Evolutionary conservation across 768 basidiomycete genomes (phyloP).

Genomic region (Gautieria morchelliformis): DNA sequence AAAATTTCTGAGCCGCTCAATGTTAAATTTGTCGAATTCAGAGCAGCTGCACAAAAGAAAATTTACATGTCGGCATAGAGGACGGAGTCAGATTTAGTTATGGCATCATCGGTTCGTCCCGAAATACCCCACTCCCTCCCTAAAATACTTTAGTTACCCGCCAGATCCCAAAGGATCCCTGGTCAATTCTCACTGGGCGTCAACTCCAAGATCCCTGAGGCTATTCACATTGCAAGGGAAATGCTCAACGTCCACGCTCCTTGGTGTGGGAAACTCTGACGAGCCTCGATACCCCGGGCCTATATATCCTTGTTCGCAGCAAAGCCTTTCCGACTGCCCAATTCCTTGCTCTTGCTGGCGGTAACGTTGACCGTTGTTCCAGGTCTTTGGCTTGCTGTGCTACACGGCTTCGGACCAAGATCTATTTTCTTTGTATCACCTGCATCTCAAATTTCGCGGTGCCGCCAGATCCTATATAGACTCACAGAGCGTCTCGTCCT

Average conservation of each 20-base stretch:
- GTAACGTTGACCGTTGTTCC: background rate
- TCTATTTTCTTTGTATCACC: background rate
- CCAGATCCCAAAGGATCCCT: too few species aligned
- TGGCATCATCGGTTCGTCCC: too few species aligned
- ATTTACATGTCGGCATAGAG: too few species aligned
- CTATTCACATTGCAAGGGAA: background rate
- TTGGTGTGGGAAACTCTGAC: background rate
- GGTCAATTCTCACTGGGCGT: too few species aligned
- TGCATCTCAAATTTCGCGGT: background rate
- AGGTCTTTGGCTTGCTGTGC: background rate
- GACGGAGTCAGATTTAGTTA: too few species aligned
- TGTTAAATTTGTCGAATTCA: too few species aligned
- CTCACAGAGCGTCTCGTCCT: background rate
- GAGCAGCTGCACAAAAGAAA: too few species aligned
- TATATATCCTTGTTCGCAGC: background rate
- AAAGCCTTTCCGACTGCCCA: background rate
- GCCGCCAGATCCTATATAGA: background rate
- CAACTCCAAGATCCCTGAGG: background rate
- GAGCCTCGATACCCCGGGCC: background rate
- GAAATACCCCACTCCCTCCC: too few species aligned
- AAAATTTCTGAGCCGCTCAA: too few species aligned
- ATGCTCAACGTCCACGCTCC: background rate
- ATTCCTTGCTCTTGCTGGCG: background rate
- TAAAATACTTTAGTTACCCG: too few species aligned
- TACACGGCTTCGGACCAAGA: background rate